Conservation (phyloP, 192 early-diverging fungal species). For the Endogone sp. region DNA sequence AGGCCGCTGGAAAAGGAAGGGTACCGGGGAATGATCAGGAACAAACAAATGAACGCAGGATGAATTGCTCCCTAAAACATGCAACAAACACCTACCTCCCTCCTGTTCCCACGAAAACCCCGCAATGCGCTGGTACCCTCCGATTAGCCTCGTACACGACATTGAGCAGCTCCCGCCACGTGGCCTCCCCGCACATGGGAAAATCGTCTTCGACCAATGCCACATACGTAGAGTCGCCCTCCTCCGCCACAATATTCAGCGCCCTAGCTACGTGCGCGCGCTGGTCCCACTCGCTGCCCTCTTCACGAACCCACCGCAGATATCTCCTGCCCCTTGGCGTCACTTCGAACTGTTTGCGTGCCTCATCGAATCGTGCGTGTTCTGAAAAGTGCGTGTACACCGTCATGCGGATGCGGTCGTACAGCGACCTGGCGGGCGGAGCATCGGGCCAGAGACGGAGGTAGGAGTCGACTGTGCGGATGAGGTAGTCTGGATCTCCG, state of each 20-base stretch:
- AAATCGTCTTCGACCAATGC: slow-evolving; percentile 52
- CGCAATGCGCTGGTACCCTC: slow-evolving; percentile 41
- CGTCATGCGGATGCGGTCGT: slow-evolving; percentile 40
- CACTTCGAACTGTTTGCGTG: slow-evolving; percentile 22
- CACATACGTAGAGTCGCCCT: slow-evolving; percentile 36
- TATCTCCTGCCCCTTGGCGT: slow-evolving; percentile 42
- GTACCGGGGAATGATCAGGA: no score
- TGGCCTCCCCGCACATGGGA: slow-evolving; percentile 39
- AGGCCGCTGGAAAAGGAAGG: slow-evolving; percentile 18
- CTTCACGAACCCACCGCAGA: slow-evolving; percentile 40
- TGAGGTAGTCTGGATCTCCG: slow-evolving; percentile 37
- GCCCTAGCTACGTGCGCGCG: slow-evolving; percentile 44
- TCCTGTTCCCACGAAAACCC: slow-evolving; percentile 52
- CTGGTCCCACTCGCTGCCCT: slow-evolving; percentile 43
- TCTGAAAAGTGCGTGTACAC: slow-evolving; percentile 51
- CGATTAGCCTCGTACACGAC: slow-evolving; percentile 41
- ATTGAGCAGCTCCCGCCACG: slow-evolving; percentile 46
- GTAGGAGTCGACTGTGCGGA: slow-evolving; percentile 40
- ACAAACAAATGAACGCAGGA: no score
- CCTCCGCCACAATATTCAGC: slow-evolving; percentile 22
- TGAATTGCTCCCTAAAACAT: no score
- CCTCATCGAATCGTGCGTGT: slow-evolving; percentile 37
- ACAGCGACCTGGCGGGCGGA: slow-evolving; percentile 34
- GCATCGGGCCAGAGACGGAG: slow-evolving; percentile 36
- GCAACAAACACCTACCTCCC: no score